Evolutionary conservation across 257 asterid genomes (phyloP).

Genomic region (Forsythia viridissima): DNA sequence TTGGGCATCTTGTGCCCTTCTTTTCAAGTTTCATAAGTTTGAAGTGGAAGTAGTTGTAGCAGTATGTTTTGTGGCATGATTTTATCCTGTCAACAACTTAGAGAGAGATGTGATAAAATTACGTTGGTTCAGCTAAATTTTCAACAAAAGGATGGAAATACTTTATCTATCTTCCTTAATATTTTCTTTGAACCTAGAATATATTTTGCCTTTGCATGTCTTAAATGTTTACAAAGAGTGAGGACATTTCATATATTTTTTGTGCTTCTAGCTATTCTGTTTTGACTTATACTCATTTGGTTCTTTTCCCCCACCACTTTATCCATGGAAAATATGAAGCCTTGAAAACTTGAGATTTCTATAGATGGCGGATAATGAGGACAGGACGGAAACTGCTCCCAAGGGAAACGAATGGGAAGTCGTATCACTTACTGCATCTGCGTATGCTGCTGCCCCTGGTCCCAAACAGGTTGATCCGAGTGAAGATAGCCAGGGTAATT

Average conservation of each 20-base stretch:
- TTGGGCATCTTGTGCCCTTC: not conserved
- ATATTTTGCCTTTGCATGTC: not conserved
- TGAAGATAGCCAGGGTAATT: conserved; percentile 33
- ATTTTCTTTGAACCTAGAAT: not conserved
- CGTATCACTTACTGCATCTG: conserved; percentile 77
- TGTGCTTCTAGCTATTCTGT: not conserved
- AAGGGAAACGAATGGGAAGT: conserved; percentile 94
- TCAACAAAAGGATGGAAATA: not conserved
- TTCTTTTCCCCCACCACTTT: not conserved
- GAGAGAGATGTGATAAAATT: not conserved
- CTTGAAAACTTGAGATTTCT: conserved; percentile 7
- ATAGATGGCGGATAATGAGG: conserved; percentile 61
- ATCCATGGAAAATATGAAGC: conserved; percentile 14
- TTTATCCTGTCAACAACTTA: not conserved
- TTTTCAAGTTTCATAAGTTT: not conserved
- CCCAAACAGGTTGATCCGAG: conserved; percentile 36
- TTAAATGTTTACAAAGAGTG: too few species aligned
- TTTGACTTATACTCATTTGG: not conserved
- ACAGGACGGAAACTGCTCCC: conserved; percentile 46
- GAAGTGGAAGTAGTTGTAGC: not conserved
- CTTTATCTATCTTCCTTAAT: not conserved
- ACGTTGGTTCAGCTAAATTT: not conserved
- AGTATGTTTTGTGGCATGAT: not conserved
- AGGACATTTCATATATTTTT: not conserved
- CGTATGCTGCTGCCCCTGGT: conserved; percentile 80